Evolutionary conservation across 2,329 filamentous ascomycete genomes (phyloP), one percentile per base, ranked within the genome.

Genomic region (Aspergillus felis): DNA sequence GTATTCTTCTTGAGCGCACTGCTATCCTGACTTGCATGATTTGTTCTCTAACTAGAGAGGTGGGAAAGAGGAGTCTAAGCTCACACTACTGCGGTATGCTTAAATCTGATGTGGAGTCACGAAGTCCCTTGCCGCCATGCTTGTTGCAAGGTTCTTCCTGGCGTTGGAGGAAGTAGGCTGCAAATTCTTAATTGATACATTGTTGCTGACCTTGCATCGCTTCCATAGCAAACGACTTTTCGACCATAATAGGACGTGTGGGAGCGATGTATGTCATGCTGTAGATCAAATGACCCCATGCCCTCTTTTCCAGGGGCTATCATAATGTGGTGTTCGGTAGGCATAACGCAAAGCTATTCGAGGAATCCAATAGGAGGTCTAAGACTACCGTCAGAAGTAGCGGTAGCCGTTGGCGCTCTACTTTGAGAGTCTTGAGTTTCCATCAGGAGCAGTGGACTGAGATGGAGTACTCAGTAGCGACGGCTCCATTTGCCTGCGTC

Each of bases 241-340:
- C 87, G 51, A 92, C 90, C 17, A 91, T 95, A 81, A 87, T 95
- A 0, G 91, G 91, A 17, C 91, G 92, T 4, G 96, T 7, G 87
- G 96, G 29, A 87, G 87, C 48, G 91, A 96, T 70, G 82, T 96
- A 56, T 96, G 91, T 76, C 83, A 86, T 51, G 84, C 88, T 20
- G 78, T 88, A 57, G 85, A 88, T 49, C 81, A 92, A 95, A 96
- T 66, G 90, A 87, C 0, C 89, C 92, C 0, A 96, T 96, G 92
- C 87, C 90, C 0, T 69, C 94, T 0, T 96, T 94, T 25, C 1
- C 25, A 25, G 25, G 25, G 25, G 28, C 0, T 82, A 79, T 57
- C 76, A 78, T 58, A 82, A 82, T 5, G 69, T 86, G 61, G 71
- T 81, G 17, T 76, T 84, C 63, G 65, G 69, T 9, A 58, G 63